Conservation (phyloP, 768 basidiomycete genomes). For the Serendipita vermifera region DNA sequence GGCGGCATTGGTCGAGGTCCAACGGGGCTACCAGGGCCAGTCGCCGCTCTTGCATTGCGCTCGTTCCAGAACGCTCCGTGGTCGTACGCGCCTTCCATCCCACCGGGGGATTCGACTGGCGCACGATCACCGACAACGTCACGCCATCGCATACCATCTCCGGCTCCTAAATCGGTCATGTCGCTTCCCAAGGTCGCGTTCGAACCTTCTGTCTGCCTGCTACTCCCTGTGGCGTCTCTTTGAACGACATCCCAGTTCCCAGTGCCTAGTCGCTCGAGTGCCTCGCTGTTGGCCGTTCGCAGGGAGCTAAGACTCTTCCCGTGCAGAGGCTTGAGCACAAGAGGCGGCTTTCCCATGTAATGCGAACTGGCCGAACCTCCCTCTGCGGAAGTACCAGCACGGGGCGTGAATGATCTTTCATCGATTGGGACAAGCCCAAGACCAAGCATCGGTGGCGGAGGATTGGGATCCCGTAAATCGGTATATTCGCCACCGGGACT, state of each 20-base stretch:
- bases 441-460: neutral
- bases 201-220: slow-evolving; percentile 2
- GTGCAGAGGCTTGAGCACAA: slow-evolving; percentile 4
- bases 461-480: neutral
- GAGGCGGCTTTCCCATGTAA: neutral
- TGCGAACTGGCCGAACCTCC: neutral
- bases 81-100: no score
- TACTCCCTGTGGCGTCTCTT: neutral
- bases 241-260: neutral
- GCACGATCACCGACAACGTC: no score
- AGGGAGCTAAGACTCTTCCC: slow-evolving; percentile 1
- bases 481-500: neutral
- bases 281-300: neutral
- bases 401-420: neutral
- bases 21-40: no score
- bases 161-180: no score
- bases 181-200: no score
- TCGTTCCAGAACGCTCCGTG: no score
- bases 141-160: no score
- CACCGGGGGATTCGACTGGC: no score
- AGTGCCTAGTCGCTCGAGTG: neutral
- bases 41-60: no score
- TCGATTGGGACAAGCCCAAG: neutral
- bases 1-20: no score
- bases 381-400: neutral